Evolutionary conservation across 78 protist genomes (phyloP).

Genomic region (Tieghemostelium lacteum): DNA sequence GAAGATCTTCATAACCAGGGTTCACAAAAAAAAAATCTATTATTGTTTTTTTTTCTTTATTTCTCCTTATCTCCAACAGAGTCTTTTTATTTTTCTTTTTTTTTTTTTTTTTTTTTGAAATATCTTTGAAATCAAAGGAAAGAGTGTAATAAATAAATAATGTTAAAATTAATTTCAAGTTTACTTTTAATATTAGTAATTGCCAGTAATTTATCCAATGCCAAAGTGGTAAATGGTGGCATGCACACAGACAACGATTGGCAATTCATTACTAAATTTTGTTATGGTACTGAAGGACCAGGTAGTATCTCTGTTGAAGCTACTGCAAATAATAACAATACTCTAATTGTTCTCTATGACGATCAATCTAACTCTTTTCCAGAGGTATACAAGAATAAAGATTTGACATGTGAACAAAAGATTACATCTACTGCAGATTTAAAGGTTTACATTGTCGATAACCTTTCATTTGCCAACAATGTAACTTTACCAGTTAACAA

Average conservation of each 20-base stretch:
- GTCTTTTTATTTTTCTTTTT: no score
- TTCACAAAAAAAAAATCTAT: no score
- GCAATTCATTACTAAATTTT: slow-evolving; percentile 34
- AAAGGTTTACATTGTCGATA: neutral
- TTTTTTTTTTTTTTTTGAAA: no score
- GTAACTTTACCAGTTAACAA: neutral
- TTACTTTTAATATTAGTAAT: no score
- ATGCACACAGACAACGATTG: neutral
- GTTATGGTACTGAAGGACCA: slow-evolving; percentile 30
- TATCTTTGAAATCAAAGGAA: no score
- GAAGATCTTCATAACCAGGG: no score
- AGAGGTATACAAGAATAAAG: slow-evolving; percentile 9
- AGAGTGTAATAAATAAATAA: no score
- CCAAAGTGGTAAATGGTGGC: neutral
- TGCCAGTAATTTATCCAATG: no score
- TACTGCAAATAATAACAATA: neutral
- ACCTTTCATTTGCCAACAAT: neutral
- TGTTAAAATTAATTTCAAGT: no score
- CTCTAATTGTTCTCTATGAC: slow-evolving; percentile 3
- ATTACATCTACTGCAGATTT: neutral
- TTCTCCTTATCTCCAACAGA: no score
- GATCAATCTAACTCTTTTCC: slow-evolving; percentile 25
- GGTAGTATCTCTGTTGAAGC: neutral
- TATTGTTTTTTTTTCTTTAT: no score
- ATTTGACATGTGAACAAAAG: neutral